Evolutionary conservation across 306 rosid species (phyloP), one percentile per base, ranked within the genome.

Genomic region (Medicago arabica): DNA sequence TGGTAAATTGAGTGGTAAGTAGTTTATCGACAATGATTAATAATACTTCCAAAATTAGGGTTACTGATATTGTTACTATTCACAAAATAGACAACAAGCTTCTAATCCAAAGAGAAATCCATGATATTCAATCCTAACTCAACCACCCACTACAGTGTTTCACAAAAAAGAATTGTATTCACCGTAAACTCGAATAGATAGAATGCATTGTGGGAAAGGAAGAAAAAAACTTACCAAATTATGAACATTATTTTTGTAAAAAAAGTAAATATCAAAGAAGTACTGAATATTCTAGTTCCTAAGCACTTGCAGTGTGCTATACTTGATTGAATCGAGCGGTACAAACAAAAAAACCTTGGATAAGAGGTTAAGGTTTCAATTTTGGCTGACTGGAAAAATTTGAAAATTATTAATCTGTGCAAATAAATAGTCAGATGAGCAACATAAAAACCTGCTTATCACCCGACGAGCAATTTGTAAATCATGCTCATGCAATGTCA

Each of bases 401-500:
- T 21, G 28, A 44, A 53, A 14, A 82, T 53, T 77, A 82, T 53
- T 77, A 51, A 70, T 67, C 83, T 87, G 75, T 76, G 81, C 88
- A 88, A 65, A 75, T 63, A 81, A 89, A 6, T 75, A 75, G 67
- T 83, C 51, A 51, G 92, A 82, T 83, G 80, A 89, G 87, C 95
- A 78, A 78, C 69, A 46, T 23, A 58, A 83, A 87, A 72, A 70
- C 43, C 81, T 70, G 94, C 92, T 78, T 71, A 87, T 85, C 92
- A 75, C 59, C 43, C 40, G 39, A 70, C 63, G 28, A 51, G 31
- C 72, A 53, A 78, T 78, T 38, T 64, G 67, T 60, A 71, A 79
- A 75, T 61, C 57, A 60, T 28, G 41, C 59, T 61, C 61, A 60
- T 28, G 41, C 59, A 50, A 51, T 62, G 61, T 67, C 8, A 61